These are phyloP conservation scores for Aureobasidium sp. DNA, from an alignment of 2,329 filamentous ascomycete genomes.

Conservation along the genomic window DNA sequence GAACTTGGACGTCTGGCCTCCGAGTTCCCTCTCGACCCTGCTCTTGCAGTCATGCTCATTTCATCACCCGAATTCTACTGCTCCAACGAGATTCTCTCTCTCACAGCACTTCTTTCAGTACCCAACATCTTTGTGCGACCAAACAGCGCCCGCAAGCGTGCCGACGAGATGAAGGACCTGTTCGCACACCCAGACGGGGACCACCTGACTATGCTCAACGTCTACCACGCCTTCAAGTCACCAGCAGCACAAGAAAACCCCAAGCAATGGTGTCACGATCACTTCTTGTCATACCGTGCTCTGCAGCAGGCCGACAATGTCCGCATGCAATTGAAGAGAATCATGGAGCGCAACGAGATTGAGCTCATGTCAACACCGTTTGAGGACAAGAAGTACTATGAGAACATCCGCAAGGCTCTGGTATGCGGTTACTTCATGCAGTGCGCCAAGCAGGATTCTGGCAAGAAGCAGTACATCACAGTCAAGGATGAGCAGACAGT, in stretches of 20 bases:
- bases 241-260: slow-evolving; percentile 61
- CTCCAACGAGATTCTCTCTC: slow-evolving; percentile 94
- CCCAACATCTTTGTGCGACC: slow-evolving; percentile 91
- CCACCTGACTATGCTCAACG: slow-evolving; percentile 92
- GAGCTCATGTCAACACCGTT: slow-evolving; percentile 85
- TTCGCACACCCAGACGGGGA: slow-evolving; percentile 93
- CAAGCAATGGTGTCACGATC: slow-evolving; percentile 93
- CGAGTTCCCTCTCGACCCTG: slow-evolving; percentile 90
- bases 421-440: slow-evolving; percentile 99
- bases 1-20: slow-evolving; percentile 78
- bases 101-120: slow-evolving; percentile 88
- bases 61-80: slow-evolving; percentile 97
- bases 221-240: slow-evolving; percentile 94
- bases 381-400: slow-evolving; percentile 95
- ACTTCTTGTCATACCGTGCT: slow-evolving; percentile 85
- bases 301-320: slow-evolving; percentile 92
- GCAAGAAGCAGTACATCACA: slow-evolving; percentile 85
- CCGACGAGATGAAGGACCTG: slow-evolving; percentile 93
- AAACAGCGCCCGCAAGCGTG: slow-evolving; percentile 74
- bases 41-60: slow-evolving; percentile 95
- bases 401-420: slow-evolving; percentile 87
- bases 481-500: slow-evolving; percentile 96
- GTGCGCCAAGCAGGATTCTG: slow-evolving; percentile 85
- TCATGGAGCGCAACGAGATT: slow-evolving; percentile 89
- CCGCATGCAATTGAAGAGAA: slow-evolving; percentile 80